Conservation (phyloP, 2,329 filamentous ascomycete genomes). For the Alternaria arborescens region DNA sequence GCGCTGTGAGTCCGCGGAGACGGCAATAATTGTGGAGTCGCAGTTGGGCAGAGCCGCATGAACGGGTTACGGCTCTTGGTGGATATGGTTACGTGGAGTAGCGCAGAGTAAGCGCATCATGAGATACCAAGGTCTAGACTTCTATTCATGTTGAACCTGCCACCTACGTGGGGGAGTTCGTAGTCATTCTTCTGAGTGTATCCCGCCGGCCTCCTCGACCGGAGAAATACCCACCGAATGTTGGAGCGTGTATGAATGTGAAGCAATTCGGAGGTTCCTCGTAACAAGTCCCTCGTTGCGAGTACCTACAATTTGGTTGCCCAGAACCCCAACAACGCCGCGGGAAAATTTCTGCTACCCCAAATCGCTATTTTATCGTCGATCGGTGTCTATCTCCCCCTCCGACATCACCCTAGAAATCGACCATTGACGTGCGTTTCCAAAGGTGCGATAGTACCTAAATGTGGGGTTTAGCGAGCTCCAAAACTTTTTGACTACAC, state of each 20-base stretch:
- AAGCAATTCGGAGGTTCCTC: neutral
- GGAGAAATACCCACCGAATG: neutral
- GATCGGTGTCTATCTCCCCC: slow-evolving; percentile 20
- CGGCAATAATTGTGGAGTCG: slow-evolving; percentile 18
- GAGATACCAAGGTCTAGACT: slow-evolving; percentile 24
- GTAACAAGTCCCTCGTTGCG: neutral
- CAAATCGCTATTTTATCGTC: slow-evolving; percentile 11
- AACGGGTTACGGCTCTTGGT: slow-evolving; percentile 12
- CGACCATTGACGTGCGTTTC: slow-evolving; percentile 20
- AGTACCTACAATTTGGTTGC: neutral
- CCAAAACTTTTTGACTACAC: slow-evolving; percentile 37
- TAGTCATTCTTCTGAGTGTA: slow-evolving; percentile 7
- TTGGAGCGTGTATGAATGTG: neutral
- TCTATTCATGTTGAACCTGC: slow-evolving; percentile 9
- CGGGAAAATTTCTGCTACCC: slow-evolving; percentile 23
- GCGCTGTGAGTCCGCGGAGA: slow-evolving; percentile 29
- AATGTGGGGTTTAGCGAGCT: slow-evolving; percentile 39
- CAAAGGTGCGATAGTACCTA: slow-evolving; percentile 24
- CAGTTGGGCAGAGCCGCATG: slow-evolving; percentile 21
- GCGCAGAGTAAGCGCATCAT: slow-evolving; percentile 20
- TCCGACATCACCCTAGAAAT: slow-evolving; percentile 17
- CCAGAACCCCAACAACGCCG: slow-evolving; percentile 11
- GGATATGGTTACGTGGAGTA: slow-evolving; percentile 27
- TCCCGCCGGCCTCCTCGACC: neutral
- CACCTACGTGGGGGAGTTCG: neutral